Base-by-base conservation (phyloP, 2,329 filamentous ascomycete species). In the Curvularia sp. region DNA sequence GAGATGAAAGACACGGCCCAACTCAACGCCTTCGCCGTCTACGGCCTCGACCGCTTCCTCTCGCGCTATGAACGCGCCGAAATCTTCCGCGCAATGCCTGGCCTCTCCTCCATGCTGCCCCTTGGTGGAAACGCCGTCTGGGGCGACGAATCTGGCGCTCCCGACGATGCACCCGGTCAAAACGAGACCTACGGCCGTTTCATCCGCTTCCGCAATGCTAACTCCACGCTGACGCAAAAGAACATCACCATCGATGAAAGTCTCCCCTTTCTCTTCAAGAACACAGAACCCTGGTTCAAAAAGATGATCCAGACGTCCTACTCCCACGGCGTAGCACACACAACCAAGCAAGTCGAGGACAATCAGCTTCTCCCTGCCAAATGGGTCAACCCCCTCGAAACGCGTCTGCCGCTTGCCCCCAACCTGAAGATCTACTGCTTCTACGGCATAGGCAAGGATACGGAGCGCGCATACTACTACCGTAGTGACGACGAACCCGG, bases 1-100 rank as follows among this genome's bases (percentile, higher is more conserved):
- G 95, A 99, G 78, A 99, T 99, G 95, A 92, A 94, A 66, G 95
- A 99, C 72, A 99, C 95, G 0, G 95, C 94, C 1, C 95, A 98
- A 77, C 86, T 99, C 21, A 98, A 98, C 70, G 87, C 94, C 2
- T 96, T 98, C 75, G 95, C 95, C 8, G 94, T 99, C 1, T 98
- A 98, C 70, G 95, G 95, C 0, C 84, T 99, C 9, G 95, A 99
- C 77, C 97, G 95, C 73, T 99, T 99, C 75, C 82, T 99, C 46
- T 93, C 89, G 69, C 92, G 90, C 69, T 89, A 93, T 64, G 95
- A 99, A 76, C 87, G 95, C 51, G 93, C 91, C 0, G 93, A 98
- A 72, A 89, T 99, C 42, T 97, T 99, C 81, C 88, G 95, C 51
- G 92, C 93, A 43, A 98, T 99, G 94, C 95, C 95, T 0, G 95